Percentiles rank a stretch among this genome's conserved stretches.
Evolutionary conservation across 306 rosid genomes (phyloP).

Genomic region (Ormosia emarginata): DNA sequence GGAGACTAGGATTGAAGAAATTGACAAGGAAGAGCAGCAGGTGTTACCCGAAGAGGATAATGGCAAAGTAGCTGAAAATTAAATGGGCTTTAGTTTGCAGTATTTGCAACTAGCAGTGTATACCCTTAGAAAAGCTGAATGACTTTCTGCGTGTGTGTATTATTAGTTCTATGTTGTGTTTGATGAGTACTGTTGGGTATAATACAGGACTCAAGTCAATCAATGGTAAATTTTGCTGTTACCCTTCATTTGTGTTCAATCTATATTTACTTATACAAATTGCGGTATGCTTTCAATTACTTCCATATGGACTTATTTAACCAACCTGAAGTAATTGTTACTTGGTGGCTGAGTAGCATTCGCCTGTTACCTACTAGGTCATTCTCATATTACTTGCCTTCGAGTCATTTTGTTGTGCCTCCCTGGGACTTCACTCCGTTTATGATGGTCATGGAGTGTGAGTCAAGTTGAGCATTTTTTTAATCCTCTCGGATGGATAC

Average conservation of each 20-base stretch:
- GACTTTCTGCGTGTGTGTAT: constrained; percentile 19
- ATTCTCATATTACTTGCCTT: no score
- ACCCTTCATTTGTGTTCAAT: not conserved
- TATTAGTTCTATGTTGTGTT: constrained; percentile 23
- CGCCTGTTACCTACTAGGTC: not conserved
- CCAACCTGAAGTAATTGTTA: not conserved
- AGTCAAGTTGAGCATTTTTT: not conserved
- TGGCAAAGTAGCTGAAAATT: constrained; percentile 40
- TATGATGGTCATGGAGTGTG: not conserved
- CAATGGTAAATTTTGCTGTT: constrained; percentile 20
- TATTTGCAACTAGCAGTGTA: constrained; percentile 16
- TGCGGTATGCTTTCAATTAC: not conserved
- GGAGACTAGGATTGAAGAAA: constrained; percentile 37
- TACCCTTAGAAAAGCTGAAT: constrained; percentile 15
- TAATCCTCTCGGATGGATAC: not conserved
- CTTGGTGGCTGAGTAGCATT: not conserved
- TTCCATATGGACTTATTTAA: not conserved
- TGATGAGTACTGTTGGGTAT: constrained; percentile 20
- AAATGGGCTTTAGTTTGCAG: constrained; percentile 3
- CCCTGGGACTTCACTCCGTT: not conserved
- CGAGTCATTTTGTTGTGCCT: not conserved
- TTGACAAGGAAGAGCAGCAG: constrained; percentile 34
- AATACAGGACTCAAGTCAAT: constrained; percentile 13
- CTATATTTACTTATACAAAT: not conserved
- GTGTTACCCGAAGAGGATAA: constrained; percentile 39